phyloP scores from a whole-genome alignment of 768 basidiomycete genomes.

The Cyclocybe cylindracea region DNA sequence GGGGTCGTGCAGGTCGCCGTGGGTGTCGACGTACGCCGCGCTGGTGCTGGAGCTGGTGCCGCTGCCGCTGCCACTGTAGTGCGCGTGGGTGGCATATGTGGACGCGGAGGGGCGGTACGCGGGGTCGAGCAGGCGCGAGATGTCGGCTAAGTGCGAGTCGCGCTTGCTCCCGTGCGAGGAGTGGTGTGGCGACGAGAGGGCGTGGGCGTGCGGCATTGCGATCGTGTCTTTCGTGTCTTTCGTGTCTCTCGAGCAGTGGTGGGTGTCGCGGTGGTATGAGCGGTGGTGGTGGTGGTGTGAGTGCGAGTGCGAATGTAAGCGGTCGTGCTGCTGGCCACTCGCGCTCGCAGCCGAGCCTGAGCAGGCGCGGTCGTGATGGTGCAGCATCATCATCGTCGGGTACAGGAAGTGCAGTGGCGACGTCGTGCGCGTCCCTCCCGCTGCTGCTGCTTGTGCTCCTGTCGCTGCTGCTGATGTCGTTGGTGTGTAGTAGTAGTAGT shows the following conservation, averaged over 20 bases:
- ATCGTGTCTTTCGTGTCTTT: not conserved
- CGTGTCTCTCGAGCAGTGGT: not conserved
- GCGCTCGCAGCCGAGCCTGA: no score
- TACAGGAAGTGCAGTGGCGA: conserved; percentile 12
- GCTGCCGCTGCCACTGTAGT: no score
- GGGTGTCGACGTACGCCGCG: conserved; percentile 57
- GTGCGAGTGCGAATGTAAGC: not conserved
- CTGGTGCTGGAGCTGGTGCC: conserved; percentile 22
- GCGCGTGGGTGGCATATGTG: conserved; percentile 50
- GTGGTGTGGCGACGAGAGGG: conserved; percentile 3
- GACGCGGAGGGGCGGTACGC: conserved; percentile 41
- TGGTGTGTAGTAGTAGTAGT: no score
- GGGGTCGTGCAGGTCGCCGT: conserved; percentile 67
- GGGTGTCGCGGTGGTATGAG: not conserved
- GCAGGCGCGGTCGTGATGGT: no score
- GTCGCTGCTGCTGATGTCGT: no score
- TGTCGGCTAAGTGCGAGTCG: conserved; percentile 40
- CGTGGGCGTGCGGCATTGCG: conserved; percentile 6
- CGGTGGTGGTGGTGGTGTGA: not conserved
- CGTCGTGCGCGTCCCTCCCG: not conserved
- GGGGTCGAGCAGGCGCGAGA: conserved; percentile 66
- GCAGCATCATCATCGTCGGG: not conserved
- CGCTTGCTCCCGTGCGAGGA: conserved; percentile 16
- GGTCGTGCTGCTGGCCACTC: not conserved
- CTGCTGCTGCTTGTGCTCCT: not conserved